These are phyloP conservation scores for Kandelia obovata DNA, from an alignment of 345 rosid species.

Conservation along the genomic window DNA sequence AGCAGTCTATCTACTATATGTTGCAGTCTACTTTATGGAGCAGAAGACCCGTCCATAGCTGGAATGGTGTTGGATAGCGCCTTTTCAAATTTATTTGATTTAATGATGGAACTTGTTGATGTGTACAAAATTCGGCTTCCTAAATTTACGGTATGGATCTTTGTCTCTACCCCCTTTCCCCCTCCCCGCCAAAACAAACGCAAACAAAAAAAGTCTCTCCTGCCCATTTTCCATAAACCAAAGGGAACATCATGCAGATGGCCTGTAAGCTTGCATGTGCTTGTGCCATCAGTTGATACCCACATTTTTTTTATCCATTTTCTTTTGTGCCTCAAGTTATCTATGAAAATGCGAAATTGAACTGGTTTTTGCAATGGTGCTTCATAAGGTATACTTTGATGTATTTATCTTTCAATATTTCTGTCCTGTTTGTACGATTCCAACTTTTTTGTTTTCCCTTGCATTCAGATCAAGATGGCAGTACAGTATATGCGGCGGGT, in stretches of 20 bases:
- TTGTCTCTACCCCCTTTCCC: neutral
- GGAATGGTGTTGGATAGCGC: slow-evolving; percentile 40
- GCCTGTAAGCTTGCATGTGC: neutral
- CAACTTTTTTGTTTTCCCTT: slow-evolving; percentile 16
- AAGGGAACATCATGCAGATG: no score
- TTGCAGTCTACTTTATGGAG: slow-evolving; percentile 39
- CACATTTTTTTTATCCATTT: neutral
- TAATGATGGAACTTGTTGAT: slow-evolving; percentile 39
- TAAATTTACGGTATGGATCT: slow-evolving; percentile 28
- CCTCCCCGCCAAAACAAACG: neutral
- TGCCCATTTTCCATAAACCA: no score
- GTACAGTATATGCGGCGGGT: slow-evolving; percentile 34
- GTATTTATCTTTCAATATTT: slow-evolving; percentile 2
- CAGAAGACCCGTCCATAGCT: slow-evolving; percentile 35
- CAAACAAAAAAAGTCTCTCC: no score
- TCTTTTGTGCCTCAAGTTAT: neutral
- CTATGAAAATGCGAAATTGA: no score
- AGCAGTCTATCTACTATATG: neutral
- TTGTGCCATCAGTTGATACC: neutral
- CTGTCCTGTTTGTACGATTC: slow-evolving; percentile 7
- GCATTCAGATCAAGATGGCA: slow-evolving; percentile 34
- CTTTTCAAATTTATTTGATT: slow-evolving; percentile 35
- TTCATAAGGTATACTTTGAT: neutral
- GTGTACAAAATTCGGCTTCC: slow-evolving; percentile 39
- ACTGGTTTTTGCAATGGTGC: no score